Conservation (phyloP, 108 stramenopile species). For the Fistulifera solaris region DNA sequence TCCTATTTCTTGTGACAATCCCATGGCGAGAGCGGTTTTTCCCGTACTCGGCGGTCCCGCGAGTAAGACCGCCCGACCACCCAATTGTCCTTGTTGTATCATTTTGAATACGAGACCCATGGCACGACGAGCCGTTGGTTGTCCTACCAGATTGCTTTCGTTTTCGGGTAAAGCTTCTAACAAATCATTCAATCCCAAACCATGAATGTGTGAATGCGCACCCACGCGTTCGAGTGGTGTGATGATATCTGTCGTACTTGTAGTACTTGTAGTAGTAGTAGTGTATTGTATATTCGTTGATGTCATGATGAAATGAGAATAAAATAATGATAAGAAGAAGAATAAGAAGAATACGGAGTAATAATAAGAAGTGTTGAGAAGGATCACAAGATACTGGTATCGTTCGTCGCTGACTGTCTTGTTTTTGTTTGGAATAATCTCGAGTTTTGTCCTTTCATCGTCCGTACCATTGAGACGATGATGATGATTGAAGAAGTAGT, state of each 20-base stretch:
- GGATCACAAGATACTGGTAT: no score
- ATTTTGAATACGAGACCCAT: slow-evolving; percentile 96
- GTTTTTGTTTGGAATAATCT: no score
- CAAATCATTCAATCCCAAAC: slow-evolving; percentile 93
- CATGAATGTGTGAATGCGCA: slow-evolving; percentile 97
- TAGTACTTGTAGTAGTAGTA: slow-evolving; percentile 1
- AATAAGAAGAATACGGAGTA: no score
- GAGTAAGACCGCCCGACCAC: slow-evolving; percentile 91
- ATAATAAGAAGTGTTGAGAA: no score
- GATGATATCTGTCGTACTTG: no score
- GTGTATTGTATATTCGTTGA: slow-evolving; percentile 6
- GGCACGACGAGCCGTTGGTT: slow-evolving; percentile 93
- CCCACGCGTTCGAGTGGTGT: slow-evolving; percentile 94
- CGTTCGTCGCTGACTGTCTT: no score
- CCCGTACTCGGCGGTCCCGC: slow-evolving; percentile 98
- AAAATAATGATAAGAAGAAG: no score
- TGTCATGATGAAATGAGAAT: no score
- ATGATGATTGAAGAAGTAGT: no score
- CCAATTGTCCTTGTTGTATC: slow-evolving; percentile 91
- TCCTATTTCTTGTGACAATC: slow-evolving; percentile 90
- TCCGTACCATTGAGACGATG: no score
- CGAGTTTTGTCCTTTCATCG: no score
- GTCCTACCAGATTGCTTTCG: slow-evolving; percentile 89
- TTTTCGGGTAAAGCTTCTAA: slow-evolving; percentile 50
- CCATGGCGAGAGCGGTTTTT: slow-evolving; percentile 98